Base-by-base conservation (phyloP, 352 stramenopile species). In the Globisporangium takayamanum region DNA sequence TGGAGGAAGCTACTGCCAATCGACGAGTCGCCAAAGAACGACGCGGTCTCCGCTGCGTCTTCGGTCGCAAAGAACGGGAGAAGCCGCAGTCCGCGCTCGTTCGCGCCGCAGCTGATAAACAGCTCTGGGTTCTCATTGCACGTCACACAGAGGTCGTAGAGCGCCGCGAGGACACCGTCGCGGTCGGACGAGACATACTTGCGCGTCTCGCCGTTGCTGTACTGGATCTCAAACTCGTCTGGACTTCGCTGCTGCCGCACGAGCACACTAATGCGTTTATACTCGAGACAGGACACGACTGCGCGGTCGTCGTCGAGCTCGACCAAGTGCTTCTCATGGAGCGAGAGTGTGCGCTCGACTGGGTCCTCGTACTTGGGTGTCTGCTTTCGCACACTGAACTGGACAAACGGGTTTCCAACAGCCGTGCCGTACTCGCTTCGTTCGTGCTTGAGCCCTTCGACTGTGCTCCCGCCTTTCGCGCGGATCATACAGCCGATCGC, bases 1-100 rank as follows among this genome's bases (percentile, higher is more conserved):
- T 92, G 81, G 55, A 94, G 60, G 57, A 92, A 94, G 68, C 72
- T 89, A 48, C 63, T 85, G 7, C 74, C 83, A 51, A 93, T 94
- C 11, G 83, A 92, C 0, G 76, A 73, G 42, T 91, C 85, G 28
- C 86, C 87, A 53, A 92, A 90, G 56, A 94, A 91, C 10, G 74
- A 88, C 36, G 78, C 72, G 6, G 79, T 89, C 55, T 92, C 83
- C 0, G 59, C 71, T 5, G 65, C 66, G 60, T 91, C 81, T 61
- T 94, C 85, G 11, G 73, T 68, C 0, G 81, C 85, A 50, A 81
- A 92, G 59, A 86, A 84, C 2, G 85, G 85, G 14, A 92, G 60
- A 8, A 94, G 47, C 11, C 81, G 70, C 16, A 93, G 56, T 0
- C 85, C 85, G 33, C 78, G 75, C 55, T 89, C 81, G 56, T 91